Evolutionary conservation across 352 stramenopile species (phyloP), one percentile per base, ranked within the genome.

Genomic region (Globisporangium mamillatum): DNA sequence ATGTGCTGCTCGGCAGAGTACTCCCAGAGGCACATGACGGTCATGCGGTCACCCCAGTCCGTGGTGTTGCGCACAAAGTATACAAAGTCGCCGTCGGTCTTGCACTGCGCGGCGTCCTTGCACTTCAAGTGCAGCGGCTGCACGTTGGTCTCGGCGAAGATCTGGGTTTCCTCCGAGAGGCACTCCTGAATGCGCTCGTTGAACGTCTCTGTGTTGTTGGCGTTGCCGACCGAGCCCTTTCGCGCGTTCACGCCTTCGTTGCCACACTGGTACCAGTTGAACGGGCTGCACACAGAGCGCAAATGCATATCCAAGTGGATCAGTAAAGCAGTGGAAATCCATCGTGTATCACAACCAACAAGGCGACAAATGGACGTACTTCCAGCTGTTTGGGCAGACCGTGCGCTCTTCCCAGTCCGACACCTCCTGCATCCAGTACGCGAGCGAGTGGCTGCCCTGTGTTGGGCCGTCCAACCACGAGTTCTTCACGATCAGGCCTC

Each of bases 11-110:
- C 70, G 0, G 64, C 66, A 29, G 82, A 91, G 73, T 91, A 91
- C 60, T 94, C 86, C 82, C 82, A 92, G 63, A 94, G 64, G 67
- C 86, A 94, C 84, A 92, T 92, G 64, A 92, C 81, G 0, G 79
- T 92, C 84, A 94, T 92, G 58, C 81, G 86, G 64, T 94, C 86
- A n/a, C 86, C 84, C 86, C 86, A 92, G 70, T 94, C 84, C 14
- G 86, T 94, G 25, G 78, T 88, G 73, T 94, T 92, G 60, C 80
- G 82, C 57, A 92, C 84, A 68, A 92, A 94, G 75, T 94, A 94
- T 2, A 77, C 80, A 52, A 81, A 81, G 67, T 91, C 82, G 9
- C 77, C 74, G n/a, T 89, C 81, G 3, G 72, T 85, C 61, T 74
- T 73, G 66, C 86, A 94, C 64, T 88, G 71, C 14, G 70, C 61